phyloP scores from a whole-genome alignment of 495 filamentous ascomycete species.

The Neurospora hispaniola region DNA sequence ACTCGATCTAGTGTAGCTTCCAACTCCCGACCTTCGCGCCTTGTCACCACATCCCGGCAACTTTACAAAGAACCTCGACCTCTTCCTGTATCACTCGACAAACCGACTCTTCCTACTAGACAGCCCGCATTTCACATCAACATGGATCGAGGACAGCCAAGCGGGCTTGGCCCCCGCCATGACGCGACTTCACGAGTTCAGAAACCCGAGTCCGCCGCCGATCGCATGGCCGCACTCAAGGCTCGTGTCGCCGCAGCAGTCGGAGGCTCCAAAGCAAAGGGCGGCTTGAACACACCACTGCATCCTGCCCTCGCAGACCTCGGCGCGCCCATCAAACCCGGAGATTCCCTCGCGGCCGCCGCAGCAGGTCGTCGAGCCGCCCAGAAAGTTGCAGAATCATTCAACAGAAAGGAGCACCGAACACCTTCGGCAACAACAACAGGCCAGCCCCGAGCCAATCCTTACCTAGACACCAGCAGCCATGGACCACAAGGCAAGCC shows the following conservation, averaged over 20 bases:
- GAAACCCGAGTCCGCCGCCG: constrained; percentile 43
- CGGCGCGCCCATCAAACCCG: constrained; percentile 46
- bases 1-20: too few relatives aligned
- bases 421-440: constrained; percentile 17
- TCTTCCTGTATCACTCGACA: neutral
- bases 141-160: constrained; percentile 33
- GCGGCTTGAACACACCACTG: constrained; percentile 80
- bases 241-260: constrained; percentile 73
- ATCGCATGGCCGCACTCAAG: constrained; percentile 57
- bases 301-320: constrained; percentile 81
- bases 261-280: constrained; percentile 46
- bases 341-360: constrained; percentile 13
- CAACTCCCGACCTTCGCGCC: neutral
- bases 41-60: neutral
- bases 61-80: neutral
- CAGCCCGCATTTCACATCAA: neutral
- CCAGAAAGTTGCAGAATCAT: constrained; percentile 7
- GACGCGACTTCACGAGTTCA: constrained; percentile 39
- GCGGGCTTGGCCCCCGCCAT: constrained; percentile 42
- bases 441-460: constrained; percentile 50
- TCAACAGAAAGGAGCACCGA: constrained; percentile 23
- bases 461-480: constrained; percentile 71
- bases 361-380: constrained; percentile 18
- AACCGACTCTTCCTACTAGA: neutral
- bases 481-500: constrained; percentile 51